Percentiles rank a stretch among this genome's conserved stretches.
Evolutionary conservation across 2,329 filamentous ascomycete species (phyloP).

Genomic region (Botrytis fragariae): DNA sequence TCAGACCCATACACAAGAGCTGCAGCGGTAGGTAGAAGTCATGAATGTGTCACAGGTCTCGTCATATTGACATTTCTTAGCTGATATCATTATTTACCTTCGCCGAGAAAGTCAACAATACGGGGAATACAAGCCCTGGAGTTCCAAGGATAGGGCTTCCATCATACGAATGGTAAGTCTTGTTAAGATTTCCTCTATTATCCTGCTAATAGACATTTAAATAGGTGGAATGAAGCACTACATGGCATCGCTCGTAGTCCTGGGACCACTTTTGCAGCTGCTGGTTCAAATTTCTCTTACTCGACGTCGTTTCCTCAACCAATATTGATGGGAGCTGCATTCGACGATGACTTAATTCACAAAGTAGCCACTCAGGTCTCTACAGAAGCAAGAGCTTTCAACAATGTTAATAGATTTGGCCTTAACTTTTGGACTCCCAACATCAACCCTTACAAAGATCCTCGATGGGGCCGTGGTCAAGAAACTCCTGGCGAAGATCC

Average conservation of each 20-base stretch:
- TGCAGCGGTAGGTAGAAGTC: constrained; percentile 24
- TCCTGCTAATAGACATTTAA: not conserved
- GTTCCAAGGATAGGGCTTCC: constrained; percentile 29
- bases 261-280: constrained; percentile 53
- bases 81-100: constrained; percentile 22
- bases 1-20: constrained; percentile 23
- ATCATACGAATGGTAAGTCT: constrained; percentile 51
- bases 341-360: constrained; percentile 60
- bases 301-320: constrained; percentile 66
- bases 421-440: constrained; percentile 65
- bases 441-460: constrained; percentile 63
- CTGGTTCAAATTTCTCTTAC: constrained; percentile 51
- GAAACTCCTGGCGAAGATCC: constrained; percentile 61
- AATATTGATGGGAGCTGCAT: constrained; percentile 59
- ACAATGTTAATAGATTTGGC: constrained; percentile 55
- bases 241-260: constrained; percentile 53
- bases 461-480: constrained; percentile 60
- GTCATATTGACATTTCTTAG: constrained; percentile 6
- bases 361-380: constrained; percentile 54
- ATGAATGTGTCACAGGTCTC: not conserved
- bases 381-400: constrained; percentile 64
- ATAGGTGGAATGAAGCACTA: constrained; percentile 56
- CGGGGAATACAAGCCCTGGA: constrained; percentile 23
- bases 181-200: not conserved
- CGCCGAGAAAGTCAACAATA: constrained; percentile 26